Evolutionary conservation across 108 stramenopile genomes (phyloP).

Genomic region (Fragilaria crotonensis): DNA sequence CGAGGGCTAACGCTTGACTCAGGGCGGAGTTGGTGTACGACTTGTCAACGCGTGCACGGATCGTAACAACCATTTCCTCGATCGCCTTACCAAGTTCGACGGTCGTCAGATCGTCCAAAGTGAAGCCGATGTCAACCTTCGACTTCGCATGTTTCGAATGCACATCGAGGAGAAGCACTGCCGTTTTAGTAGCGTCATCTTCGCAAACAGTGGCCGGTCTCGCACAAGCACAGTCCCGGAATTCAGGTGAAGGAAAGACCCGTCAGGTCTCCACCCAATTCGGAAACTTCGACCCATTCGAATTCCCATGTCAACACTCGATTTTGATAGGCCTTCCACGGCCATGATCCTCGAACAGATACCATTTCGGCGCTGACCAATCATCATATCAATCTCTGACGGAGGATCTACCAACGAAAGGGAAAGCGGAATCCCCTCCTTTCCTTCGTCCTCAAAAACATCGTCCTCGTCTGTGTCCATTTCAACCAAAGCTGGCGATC

Average conservation of each 20-base stretch:
- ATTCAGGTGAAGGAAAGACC: constrained; percentile 43
- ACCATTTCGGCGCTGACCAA: not conserved
- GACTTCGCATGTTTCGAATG: not conserved
- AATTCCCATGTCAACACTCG: constrained; percentile 58
- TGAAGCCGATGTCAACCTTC: not conserved
- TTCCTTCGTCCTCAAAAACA: not conserved
- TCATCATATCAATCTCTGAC: constrained; percentile 12
- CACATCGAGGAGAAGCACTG: not conserved
- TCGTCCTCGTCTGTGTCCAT: not conserved
- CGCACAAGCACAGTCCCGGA: not conserved
- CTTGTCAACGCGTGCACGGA: not conserved
- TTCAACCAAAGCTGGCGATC: not conserved
- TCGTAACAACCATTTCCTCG: too few relatives aligned
- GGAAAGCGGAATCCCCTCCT: not conserved
- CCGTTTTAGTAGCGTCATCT: not conserved
- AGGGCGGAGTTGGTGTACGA: too few relatives aligned
- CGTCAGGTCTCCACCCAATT: constrained; percentile 75
- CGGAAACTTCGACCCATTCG: constrained; percentile 78
- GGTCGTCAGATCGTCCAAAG: not conserved
- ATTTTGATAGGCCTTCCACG: constrained; percentile 15
- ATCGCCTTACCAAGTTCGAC: not conserved
- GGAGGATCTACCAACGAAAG: constrained; percentile 3
- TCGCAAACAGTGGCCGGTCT: not conserved
- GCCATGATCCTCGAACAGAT: constrained; percentile 20
- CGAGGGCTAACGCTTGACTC: not conserved